Evolutionary conservation across 768 basidiomycete species (phyloP), one percentile per base, ranked within the genome.

Genomic region (Phylloporus arenicola): DNA sequence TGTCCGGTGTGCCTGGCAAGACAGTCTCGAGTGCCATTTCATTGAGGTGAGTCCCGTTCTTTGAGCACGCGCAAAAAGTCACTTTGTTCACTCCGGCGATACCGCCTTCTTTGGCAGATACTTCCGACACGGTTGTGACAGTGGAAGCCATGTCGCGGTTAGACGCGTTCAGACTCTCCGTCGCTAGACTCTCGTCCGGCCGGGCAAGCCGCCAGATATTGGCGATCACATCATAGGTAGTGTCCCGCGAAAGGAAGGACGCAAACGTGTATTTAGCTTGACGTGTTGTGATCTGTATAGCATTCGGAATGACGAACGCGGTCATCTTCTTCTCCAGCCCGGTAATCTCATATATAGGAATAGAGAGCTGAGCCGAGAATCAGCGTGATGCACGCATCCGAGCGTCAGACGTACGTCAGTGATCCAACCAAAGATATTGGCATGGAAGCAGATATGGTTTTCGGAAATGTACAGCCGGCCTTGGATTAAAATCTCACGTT

Each of bases 391-490:
- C 47, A 5, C 29, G 25, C 3, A 19, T 22, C 24, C 50, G 10
- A 24, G 27, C 40, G 42, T 27, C 12, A 31, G 0, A 75, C 93
- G 68, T 68, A 95, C 94, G 64, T 95, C 85, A 25, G 95, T 98
- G 43, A 96, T 87, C 96, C 95, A 98, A 38, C 96, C 95, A 68
- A 98, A 95, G 39, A 98, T 97, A 64, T 98, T 98, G 38, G 96
- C 95, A 60, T 99, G 91, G 75, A 98, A 99, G 72, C 92, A 98
- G n/a, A 97, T 80, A 64, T 97, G 94, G 70, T 98, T 97, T 70
- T 99, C 95, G 7, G 96, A 98, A 20, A 98, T 90, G 69, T 97
- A 97, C 50, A 99, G 66, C 11, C 96, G 78, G 5, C 96, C 96
- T 75, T 98, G 96, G 38, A 98, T 87, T 27, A 97, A 75, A 57